Base-by-base conservation (phyloP, 768 basidiomycete species). In the Phaffia australis region DNA sequence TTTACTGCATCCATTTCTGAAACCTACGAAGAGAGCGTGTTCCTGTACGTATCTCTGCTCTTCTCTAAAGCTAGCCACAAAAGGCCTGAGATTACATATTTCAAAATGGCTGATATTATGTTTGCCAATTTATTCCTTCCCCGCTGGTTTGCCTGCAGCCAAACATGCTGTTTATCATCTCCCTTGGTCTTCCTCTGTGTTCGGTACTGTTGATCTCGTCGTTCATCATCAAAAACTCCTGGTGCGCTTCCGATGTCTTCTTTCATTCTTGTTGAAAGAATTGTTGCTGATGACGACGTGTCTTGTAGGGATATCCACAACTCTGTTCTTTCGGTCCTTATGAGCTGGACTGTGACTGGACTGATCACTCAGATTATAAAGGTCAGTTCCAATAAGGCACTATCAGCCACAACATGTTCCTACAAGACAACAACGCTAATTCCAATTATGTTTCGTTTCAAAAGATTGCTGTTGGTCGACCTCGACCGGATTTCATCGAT, bases 341-440 rank as follows among this genome's bases (percentile, higher is more conserved):
- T 67, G 60, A 47, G 35, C n/a, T 80, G 88, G 60, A 79, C 84
- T 14, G 78, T 92, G 48, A 85, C 92, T 6, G 92, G 89, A 16
- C 75, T 85, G 25, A 77, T 93, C 61, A 95, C 94, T 0, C 87
- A 94, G 73, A 80, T 91, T 66, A 80, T 83, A 61, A 98, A 97
- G 76, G 73, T 75, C 18, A 23, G 65, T 65, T 55, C 52, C 27
- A 49, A 42, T 47, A 48, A 60, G 78, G 89, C 51, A 86, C n/a
- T 68, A 69, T 23, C 67, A 63, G 51, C 35, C 6, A 42, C 6
- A 5, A 11, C 4, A 42, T 11, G 35, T 11, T 11, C 35, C 4
- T 4, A 42, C 4, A 11, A 11, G 11, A 4, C 11, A 42, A 5
- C 35, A 11, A 11, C 6, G 35, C 35, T 42, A 11, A 42, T 11